phyloP scores from a whole-genome alignment of 345 rosid genomes.

The Eucalyptus marginata region DNA sequence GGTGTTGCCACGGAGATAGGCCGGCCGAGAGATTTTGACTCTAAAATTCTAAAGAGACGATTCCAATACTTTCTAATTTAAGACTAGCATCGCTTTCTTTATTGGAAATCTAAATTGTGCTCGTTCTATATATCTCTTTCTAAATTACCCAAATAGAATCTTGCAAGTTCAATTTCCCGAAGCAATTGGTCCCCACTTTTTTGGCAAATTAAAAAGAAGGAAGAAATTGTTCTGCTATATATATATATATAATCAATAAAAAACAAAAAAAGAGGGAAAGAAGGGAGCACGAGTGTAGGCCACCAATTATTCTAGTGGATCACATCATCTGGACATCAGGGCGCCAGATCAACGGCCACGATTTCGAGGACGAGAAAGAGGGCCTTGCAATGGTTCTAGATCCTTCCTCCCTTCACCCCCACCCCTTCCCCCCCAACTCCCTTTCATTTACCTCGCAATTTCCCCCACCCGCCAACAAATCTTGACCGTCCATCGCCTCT shows the following conservation, averaged over 20 bases:
- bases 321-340: not conserved
- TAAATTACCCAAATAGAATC: not conserved
- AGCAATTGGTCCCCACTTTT: not conserved
- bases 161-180: not conserved
- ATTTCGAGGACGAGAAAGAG: not conserved
- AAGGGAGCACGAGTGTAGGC: not conserved
- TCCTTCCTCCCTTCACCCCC: not conserved
- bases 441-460: not conserved
- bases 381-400: slow-evolving; percentile 8
- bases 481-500: slow-evolving; percentile 11
- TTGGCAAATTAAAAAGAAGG: not conserved
- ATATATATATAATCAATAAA: not conserved
- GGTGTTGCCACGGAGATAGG: not conserved
- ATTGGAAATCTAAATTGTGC: not conserved
- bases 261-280: not conserved
- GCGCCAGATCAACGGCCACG: not conserved
- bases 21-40: not conserved
- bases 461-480: not conserved
- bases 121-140: not conserved
- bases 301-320: not conserved
- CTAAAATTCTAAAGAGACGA: not conserved
- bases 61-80: not conserved
- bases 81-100: not conserved
- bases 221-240: not conserved
- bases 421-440: not conserved